Conservation (phyloP, 2,329 filamentous ascomycete genomes). For the Monilinia fructigena region DNA sequence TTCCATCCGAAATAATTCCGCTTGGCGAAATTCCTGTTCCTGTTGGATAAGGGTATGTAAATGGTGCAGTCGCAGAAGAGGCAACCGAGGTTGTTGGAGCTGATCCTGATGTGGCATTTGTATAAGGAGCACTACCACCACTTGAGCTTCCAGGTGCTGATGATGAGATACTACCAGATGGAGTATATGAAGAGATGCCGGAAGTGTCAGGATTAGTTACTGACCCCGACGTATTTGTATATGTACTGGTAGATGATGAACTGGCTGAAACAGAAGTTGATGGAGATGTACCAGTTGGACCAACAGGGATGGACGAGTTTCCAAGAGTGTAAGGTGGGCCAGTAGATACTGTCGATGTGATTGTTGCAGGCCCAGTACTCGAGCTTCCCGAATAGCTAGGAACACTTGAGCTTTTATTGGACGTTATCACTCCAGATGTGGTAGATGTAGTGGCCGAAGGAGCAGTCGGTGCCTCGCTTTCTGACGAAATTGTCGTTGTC, state of each 20-base stretch:
- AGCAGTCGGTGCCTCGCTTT: neutral
- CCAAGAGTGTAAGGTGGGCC: neutral
- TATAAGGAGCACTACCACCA: slow-evolving; percentile 2
- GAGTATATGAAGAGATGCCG: slow-evolving; percentile 8
- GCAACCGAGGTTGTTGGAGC: slow-evolving; percentile 5
- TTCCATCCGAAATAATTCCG: slow-evolving; percentile 15
- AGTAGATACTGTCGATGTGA: neutral
- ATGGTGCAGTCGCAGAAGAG: slow-evolving; percentile 12
- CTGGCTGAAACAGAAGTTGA: neutral
- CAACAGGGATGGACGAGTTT: neutral
- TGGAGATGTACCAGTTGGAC: neutral
- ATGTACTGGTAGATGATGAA: slow-evolving; percentile 9
- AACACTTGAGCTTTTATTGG: slow-evolving; percentile 10
- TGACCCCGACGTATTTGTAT: slow-evolving; percentile 17
- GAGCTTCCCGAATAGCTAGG: neutral
- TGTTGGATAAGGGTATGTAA: slow-evolving; percentile 2
- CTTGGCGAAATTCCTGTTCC: slow-evolving; percentile 11
- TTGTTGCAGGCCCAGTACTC: neutral
- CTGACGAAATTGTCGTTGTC: neutral
- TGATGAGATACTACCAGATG: neutral
- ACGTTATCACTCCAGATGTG: neutral
- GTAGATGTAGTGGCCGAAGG: neutral
- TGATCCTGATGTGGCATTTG: slow-evolving; percentile 12
- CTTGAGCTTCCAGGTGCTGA: slow-evolving; percentile 10
- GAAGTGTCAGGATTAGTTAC: slow-evolving; percentile 12